Conservation (phyloP, 768 basidiomycete genomes). For the Suillus fuscotomentosus region DNA sequence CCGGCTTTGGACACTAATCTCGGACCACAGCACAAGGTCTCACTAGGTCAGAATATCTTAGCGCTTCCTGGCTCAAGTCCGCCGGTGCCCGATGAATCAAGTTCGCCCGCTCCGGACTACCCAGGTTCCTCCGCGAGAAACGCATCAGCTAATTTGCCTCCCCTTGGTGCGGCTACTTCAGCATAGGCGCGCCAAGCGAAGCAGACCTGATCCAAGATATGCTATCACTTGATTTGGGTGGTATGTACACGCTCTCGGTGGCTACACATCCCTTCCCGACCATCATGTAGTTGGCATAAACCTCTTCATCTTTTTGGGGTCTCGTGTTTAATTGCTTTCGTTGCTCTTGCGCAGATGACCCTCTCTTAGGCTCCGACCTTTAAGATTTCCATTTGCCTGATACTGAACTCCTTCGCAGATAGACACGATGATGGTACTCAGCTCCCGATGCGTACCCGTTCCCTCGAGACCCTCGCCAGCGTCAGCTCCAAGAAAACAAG, state of each 20-base stretch:
- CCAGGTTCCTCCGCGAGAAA: not conserved
- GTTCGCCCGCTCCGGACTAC: not conserved
- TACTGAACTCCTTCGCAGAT: not conserved
- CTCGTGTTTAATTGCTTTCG: conserved; percentile 3
- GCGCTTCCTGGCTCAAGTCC: not conserved
- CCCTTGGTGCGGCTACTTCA: not conserved
- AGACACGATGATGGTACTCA: conserved; percentile 8
- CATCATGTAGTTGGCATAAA: not conserved
- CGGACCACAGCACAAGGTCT: not conserved
- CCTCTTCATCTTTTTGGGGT: not conserved
- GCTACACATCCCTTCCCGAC: not conserved
- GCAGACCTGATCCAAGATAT: conserved; percentile 20
- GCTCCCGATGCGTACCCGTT: conserved; percentile 18
- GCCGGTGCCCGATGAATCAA: not conserved
- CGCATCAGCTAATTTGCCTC: too few relatives aligned
- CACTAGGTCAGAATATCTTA: not conserved
- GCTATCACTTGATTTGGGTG: conserved; percentile 22
- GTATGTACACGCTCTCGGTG: conserved; percentile 19
- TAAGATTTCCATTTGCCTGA: not conserved
- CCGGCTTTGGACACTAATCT: not conserved
- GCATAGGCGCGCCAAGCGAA: not conserved
- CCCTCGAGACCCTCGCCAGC: conserved; percentile 17
- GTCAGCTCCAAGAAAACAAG: conserved; percentile 4
- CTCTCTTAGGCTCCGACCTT: not conserved
- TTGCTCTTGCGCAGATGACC: conserved; percentile 12